phyloP scores from a whole-genome alignment of 75 land plant genomes.

The Cryptomeria japonica region DNA sequence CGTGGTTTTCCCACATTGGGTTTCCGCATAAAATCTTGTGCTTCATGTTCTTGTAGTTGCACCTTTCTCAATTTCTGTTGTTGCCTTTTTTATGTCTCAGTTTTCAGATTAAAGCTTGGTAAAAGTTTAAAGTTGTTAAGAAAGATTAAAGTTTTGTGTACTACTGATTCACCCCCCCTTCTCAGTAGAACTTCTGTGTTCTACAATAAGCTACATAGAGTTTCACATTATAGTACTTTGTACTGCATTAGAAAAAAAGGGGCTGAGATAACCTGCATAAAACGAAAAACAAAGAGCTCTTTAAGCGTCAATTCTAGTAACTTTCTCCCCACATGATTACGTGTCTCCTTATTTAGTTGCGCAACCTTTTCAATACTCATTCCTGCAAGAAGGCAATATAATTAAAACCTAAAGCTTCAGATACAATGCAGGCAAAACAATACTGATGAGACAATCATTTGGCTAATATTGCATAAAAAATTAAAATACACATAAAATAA shows the following conservation, averaged over 20 bases:
- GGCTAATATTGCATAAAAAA: background rate
- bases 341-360: constrained; percentile 55
- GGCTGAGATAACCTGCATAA: constrained; percentile 82
- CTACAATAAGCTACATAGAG: background rate
- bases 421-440: background rate
- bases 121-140: too few relatives aligned
- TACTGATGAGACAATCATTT: background rate
- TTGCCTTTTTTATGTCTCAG: too few relatives aligned
- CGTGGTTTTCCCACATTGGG: too few relatives aligned
- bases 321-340: constrained; percentile 77
- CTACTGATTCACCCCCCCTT: too few relatives aligned
- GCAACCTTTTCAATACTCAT: constrained; percentile 86
- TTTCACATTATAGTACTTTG: background rate
- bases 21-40: too few relatives aligned
- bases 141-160: too few relatives aligned
- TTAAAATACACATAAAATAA: background rate
- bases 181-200: too few relatives aligned
- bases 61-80: too few relatives aligned
- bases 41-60: too few relatives aligned
- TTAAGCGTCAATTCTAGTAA: constrained; percentile 80
- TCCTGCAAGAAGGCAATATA: constrained; percentile 40
- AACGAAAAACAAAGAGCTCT: constrained; percentile 88
- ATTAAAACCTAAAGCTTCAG: background rate
- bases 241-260: background rate
- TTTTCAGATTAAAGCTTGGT: too few relatives aligned